These are phyloP conservation scores for Trifolium pratense DNA, from an alignment of 306 rosid genomes.

Conservation along the genomic window DNA sequence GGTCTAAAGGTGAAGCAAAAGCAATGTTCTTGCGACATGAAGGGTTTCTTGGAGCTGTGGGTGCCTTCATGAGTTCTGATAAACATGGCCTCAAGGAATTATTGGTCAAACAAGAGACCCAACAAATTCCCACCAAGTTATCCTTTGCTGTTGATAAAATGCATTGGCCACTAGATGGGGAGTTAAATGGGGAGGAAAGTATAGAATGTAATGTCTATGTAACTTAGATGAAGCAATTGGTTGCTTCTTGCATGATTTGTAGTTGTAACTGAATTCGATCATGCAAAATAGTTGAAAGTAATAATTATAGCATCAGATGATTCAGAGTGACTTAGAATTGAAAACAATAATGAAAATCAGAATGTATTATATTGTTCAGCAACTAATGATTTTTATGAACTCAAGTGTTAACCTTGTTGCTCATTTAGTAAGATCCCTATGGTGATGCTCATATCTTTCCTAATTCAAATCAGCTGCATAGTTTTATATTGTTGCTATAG, in stretches of 20 bases:
- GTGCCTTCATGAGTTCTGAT: constrained; percentile 81
- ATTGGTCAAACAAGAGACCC: constrained; percentile 51
- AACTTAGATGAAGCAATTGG: constrained; percentile 55
- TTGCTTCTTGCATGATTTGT: constrained; percentile 52
- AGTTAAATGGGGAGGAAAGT: constrained; percentile 68
- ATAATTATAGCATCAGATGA: constrained; percentile 14
- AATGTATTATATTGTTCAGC: no score
- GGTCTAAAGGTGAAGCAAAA: constrained; percentile 97
- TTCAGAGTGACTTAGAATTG: not conserved
- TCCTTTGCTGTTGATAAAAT: constrained; percentile 51
- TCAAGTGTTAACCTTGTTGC: not conserved
- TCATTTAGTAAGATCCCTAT: not conserved
- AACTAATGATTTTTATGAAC: constrained; percentile 13
- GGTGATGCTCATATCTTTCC: not conserved
- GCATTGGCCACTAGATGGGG: constrained; percentile 48
- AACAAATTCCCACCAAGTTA: constrained; percentile 48
- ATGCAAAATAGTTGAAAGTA: constrained; percentile 31
- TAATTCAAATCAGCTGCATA: not conserved
- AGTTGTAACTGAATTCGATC: constrained; percentile 40
- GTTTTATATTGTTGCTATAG: not conserved
- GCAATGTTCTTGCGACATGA: constrained; percentile 94
- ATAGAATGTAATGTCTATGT: constrained; percentile 75
- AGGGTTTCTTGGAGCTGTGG: constrained; percentile 96
- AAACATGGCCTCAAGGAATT: constrained; percentile 65
- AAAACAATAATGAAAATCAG: not conserved